Conservation (phyloP, 2,329 filamentous ascomycete genomes). For the Nannizziopsis arthrosporioides region DNA sequence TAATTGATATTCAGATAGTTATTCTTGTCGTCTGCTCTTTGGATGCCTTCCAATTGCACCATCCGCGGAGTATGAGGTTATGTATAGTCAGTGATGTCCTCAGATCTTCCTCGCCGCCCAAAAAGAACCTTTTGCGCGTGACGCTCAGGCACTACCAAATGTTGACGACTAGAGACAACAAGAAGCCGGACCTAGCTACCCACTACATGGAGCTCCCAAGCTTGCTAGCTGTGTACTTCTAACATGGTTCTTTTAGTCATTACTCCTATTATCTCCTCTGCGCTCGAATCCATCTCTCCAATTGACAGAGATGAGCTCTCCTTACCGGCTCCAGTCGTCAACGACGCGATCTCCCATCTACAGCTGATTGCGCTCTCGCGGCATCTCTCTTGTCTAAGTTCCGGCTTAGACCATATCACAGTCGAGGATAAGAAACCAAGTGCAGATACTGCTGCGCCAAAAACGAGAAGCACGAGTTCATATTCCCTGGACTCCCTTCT, state of each 20-base stretch:
- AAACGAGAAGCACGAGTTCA: slow-evolving; percentile 9
- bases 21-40: too few species aligned
- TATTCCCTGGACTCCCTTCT: slow-evolving; percentile 59
- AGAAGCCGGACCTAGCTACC: too few species aligned
- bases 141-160: too few species aligned
- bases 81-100: too few species aligned
- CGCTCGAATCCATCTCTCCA: slow-evolving; percentile 27
- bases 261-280: slow-evolving; percentile 30
- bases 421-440: slow-evolving; percentile 14
- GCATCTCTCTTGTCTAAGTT: slow-evolving; percentile 16
- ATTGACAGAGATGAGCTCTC: slow-evolving; percentile 25
- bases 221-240: not conserved
- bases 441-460: not conserved
- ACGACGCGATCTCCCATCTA: slow-evolving; percentile 33
- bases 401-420: not conserved
- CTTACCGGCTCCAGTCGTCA: slow-evolving; percentile 23
- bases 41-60: too few species aligned
- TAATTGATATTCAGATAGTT: too few species aligned
- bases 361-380: slow-evolving; percentile 31
- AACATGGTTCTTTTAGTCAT: slow-evolving; percentile 34
- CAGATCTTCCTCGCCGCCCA: too few species aligned
- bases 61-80: too few species aligned
- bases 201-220: too few species aligned
- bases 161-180: too few species aligned
- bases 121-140: too few species aligned